These are phyloP conservation scores for Mycosphaerelloides madeirae DNA, from an alignment of 2,329 filamentous ascomycete genomes.

Conservation along the genomic window DNA sequence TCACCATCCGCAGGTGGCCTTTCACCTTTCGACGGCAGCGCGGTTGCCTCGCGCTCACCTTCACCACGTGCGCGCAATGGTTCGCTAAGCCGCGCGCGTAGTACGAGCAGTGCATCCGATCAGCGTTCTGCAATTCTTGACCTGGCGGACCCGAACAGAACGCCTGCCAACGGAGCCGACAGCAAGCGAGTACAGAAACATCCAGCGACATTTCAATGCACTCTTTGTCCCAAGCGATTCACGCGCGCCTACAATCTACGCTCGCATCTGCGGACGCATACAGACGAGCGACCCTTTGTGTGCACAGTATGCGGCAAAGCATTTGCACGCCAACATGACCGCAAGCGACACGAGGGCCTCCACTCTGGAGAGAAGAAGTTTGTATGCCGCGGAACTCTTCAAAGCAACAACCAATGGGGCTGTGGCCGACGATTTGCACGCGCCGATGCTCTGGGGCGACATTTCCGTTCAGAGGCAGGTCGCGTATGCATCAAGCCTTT, in stretches of 20 bases:
- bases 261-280: conserved; percentile 92
- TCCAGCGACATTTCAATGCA: conserved; percentile 94
- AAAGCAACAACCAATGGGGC: conserved; percentile 79
- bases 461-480: conserved; percentile 92
- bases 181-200: conserved; percentile 92
- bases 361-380: conserved; percentile 99
- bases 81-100: conserved; percentile 40
- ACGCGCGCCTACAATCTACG: conserved; percentile 94
- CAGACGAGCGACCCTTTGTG: conserved; percentile 93
- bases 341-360: conserved; percentile 92
- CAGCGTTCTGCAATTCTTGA: conserved; percentile 79
- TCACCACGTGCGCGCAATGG: conserved; percentile 33
- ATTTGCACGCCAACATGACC: conserved; percentile 93
- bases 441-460: conserved; percentile 77
- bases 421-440: conserved; percentile 90
- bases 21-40: conserved; percentile 36
- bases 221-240: conserved; percentile 87
- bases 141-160: conserved; percentile 81
- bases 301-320: conserved; percentile 96
- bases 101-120: conserved; percentile 49
- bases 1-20: conserved; percentile 34
- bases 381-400: conserved; percentile 87
- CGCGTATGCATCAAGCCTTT: conserved; percentile 96
- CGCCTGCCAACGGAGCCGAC: conserved; percentile 56
- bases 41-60: conserved; percentile 41